These are phyloP conservation scores for Ophiorrhiza pumila DNA, from an alignment of 257 asterid genomes.

Conservation along the genomic window DNA sequence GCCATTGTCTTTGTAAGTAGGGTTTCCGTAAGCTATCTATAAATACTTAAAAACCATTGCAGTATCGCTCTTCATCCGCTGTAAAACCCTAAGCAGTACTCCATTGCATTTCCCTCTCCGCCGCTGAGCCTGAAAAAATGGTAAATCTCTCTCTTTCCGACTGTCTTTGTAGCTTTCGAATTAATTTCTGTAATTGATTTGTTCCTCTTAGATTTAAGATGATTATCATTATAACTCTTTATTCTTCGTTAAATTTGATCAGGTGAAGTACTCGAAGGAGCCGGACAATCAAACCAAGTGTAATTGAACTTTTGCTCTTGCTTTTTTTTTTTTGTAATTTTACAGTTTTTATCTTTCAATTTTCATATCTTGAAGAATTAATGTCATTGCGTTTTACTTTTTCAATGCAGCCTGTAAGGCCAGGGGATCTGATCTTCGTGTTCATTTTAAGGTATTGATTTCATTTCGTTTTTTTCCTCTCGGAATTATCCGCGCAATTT, in stretches of 20 bases:
- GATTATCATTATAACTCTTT: neutral
- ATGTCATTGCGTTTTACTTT: neutral
- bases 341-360: neutral
- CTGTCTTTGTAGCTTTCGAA: neutral
- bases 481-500: no score
- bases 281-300: constrained; percentile 73
- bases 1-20: no score
- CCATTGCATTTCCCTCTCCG: neutral
- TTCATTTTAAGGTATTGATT: constrained; percentile 62
- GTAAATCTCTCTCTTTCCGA: neutral
- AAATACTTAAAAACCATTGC: neutral
- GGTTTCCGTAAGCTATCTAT: neutral
- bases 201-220: neutral
- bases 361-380: neutral
- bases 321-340: neutral
- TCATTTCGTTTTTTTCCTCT: no score
- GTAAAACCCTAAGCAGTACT: neutral
- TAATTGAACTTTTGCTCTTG: constrained; percentile 10
- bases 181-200: neutral
- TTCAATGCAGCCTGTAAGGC: constrained; percentile 75
- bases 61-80: neutral
- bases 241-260: neutral
- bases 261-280: constrained; percentile 82
- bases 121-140: constrained; percentile 13
- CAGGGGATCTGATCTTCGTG: constrained; percentile 69